phyloP scores from a whole-genome alignment of 2,329 filamentous ascomycete species.

The Penicillium decumbens region DNA sequence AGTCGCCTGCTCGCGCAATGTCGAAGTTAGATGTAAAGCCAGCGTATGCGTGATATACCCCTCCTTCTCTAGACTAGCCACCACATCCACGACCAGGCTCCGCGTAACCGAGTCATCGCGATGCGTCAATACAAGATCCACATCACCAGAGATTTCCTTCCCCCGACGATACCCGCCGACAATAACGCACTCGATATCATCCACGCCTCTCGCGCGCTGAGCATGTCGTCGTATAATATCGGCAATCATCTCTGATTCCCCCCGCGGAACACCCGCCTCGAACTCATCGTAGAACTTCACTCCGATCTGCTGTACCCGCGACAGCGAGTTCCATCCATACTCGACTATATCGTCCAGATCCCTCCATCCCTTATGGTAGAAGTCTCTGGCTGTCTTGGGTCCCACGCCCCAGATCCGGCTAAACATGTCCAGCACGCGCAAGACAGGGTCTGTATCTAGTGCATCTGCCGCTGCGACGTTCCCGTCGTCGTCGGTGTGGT shows the following conservation, averaged over 20 bases:
- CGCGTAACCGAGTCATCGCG: constrained; percentile 64
- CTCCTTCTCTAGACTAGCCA: constrained; percentile 63
- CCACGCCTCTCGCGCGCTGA: constrained; percentile 52
- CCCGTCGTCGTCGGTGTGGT: constrained; percentile 44
- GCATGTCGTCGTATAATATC: constrained; percentile 62
- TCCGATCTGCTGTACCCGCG: constrained; percentile 83
- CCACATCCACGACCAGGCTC: constrained; percentile 67
- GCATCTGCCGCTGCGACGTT: constrained; percentile 60
- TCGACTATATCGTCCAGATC: constrained; percentile 84
- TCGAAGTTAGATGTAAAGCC: constrained; percentile 63
- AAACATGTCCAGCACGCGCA: constrained; percentile 65
- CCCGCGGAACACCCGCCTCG: constrained; percentile 62
- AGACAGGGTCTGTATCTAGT: constrained; percentile 59
- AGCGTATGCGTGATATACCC: constrained; percentile 79
- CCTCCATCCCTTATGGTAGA: constrained; percentile 71
- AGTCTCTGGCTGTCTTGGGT: constrained; percentile 71
- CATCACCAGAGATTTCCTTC: constrained; percentile 69
- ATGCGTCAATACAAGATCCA: constrained; percentile 81
- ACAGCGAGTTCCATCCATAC: constrained; percentile 69
- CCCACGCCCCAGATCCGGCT: constrained; percentile 92
- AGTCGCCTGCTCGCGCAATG: constrained; percentile 65
- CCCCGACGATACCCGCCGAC: constrained; percentile 80
- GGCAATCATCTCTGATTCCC: constrained; percentile 68
- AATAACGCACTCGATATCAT: constrained; percentile 57
- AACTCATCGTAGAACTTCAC: constrained; percentile 93